phyloP scores from a whole-genome alignment of 176 grass and related monocot species.

The Triticum aestivum region DNA sequence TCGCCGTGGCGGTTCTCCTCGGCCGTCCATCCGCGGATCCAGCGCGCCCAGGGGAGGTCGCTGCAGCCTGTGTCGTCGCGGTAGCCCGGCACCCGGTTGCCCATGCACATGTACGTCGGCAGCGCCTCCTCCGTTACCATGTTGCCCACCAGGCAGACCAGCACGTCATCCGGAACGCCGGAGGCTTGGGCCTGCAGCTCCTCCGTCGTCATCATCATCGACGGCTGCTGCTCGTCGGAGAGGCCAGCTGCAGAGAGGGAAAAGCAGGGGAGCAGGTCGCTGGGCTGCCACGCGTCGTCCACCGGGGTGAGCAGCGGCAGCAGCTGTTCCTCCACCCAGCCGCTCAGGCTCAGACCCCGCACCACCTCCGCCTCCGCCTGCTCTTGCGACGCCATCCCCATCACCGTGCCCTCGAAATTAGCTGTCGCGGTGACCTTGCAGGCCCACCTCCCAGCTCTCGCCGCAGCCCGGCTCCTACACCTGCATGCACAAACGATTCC shows the following conservation, averaged over 20 bases:
- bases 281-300: slow-evolving; percentile 28
- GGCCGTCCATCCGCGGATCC: slow-evolving; percentile 52
- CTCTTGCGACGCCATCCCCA: background rate
- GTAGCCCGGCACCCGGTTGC: background rate
- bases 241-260: background rate
- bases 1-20: slow-evolving; percentile 81
- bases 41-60: slow-evolving; percentile 12
- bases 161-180: background rate
- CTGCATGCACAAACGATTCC: background rate
- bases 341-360: background rate
- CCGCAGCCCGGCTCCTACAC: background rate
- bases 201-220: slow-evolving; percentile 2
- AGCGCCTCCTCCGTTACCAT: slow-evolving; percentile 17
- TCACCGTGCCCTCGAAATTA: background rate
- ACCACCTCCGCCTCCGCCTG: background rate
- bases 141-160: slow-evolving; percentile 17
- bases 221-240: slow-evolving; percentile 1
- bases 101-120: slow-evolving; percentile 23
- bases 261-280: slow-evolving; percentile 30
- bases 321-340: slow-evolving; percentile 26
- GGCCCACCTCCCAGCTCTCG: background rate
- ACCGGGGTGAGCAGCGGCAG: slow-evolving; percentile 31
- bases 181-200: slow-evolving; percentile 1
- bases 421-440: background rate
- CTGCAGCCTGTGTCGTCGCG: slow-evolving; percentile 13